These are phyloP conservation scores for Trichosporon ovoides DNA, from an alignment of 1,284 basidiomycete genomes.

Conservation along the genomic window DNA sequence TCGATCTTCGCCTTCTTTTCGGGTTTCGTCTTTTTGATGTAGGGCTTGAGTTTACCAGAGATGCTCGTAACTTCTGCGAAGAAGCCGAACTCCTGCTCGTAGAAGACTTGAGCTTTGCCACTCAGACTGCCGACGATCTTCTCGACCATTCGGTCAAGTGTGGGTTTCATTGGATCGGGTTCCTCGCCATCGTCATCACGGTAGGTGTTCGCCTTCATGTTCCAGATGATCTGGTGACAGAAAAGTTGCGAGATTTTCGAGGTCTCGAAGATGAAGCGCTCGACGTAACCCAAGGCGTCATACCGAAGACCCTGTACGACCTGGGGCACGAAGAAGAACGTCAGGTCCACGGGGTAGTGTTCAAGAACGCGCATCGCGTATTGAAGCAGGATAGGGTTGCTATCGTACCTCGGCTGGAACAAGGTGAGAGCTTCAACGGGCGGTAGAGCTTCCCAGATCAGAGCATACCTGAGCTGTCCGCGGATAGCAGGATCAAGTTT, in stretches of 20 bases:
- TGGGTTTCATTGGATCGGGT: conserved; percentile 84
- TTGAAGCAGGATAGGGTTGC: conserved; percentile 82
- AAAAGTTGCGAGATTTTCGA: conserved; percentile 96
- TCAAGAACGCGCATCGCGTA: conserved; percentile 94
- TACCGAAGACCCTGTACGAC: conserved; percentile 91
- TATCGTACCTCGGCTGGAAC: conserved; percentile 77
- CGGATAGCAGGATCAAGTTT: conserved; percentile 51
- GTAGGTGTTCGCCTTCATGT: conserved; percentile 98
- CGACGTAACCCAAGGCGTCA: conserved; percentile 86
- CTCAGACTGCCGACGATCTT: conserved; percentile 79
- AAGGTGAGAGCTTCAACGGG: conserved; percentile 80
- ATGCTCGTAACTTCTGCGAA: conserved; percentile 96
- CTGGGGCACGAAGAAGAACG: conserved; percentile 99
- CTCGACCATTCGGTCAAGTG: conserved; percentile 79
- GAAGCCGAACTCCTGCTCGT: conserved; percentile 92
- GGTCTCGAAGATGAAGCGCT: conserved; percentile 93
- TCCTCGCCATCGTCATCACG: conserved; percentile 78
- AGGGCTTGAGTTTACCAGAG: conserved; percentile 95
- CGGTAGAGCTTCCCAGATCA: conserved; percentile 83
- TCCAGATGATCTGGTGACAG: conserved; percentile 99
- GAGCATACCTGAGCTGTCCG: conserved; percentile 59
- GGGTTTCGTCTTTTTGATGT: conserved; percentile 88
- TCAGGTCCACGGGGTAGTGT: conserved; percentile 87
- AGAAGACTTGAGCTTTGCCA: conserved; percentile 85
- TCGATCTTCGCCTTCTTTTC: conserved; percentile 99